Conservation (phyloP, 768 basidiomycete species). For the Lentinula aciculospora region DNA sequence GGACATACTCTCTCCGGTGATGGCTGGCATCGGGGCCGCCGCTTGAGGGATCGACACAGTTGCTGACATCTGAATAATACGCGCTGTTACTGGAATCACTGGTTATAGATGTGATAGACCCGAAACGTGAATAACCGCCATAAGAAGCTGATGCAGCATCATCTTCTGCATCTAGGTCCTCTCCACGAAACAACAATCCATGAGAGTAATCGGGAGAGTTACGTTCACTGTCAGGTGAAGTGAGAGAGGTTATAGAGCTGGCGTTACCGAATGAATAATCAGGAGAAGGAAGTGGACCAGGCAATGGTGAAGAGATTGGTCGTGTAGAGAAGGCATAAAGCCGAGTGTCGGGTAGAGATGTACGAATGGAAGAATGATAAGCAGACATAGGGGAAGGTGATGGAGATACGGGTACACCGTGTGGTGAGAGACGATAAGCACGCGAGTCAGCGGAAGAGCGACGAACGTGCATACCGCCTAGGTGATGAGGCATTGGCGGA, state of each 20-base stretch:
- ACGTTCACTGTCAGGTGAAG: constrained; percentile 45
- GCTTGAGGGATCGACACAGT: constrained; percentile 21
- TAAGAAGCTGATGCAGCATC: constrained; percentile 40
- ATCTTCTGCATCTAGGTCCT: constrained; percentile 50
- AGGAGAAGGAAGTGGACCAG: constrained; percentile 57
- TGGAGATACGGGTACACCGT: constrained; percentile 26
- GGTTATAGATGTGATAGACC: constrained; percentile 56
- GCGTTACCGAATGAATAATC: constrained; percentile 63
- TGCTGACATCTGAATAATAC: constrained; percentile 40
- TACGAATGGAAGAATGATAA: constrained; percentile 28
- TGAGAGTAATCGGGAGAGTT: constrained; percentile 48
- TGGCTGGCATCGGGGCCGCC: constrained; percentile 27
- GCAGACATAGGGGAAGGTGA: constrained; percentile 41
- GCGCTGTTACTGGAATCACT: constrained; percentile 56
- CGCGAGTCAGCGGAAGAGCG: constrained; percentile 38
- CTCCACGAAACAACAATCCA: constrained; percentile 41
- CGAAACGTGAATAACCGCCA: constrained; percentile 49
- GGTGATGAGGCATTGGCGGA: constrained; percentile 24
- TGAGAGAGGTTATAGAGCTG: constrained; percentile 43
- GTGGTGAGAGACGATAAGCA: constrained; percentile 27
- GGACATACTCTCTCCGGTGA: constrained; percentile 22
- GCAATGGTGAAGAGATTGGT: constrained; percentile 33
- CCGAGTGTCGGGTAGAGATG: constrained; percentile 45
- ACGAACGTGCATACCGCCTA: constrained; percentile 30
- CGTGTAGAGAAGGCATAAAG: constrained; percentile 45